These are phyloP conservation scores for Fusarium dimerum DNA, from an alignment of 2,329 filamentous ascomycete species.

Conservation along the genomic window DNA sequence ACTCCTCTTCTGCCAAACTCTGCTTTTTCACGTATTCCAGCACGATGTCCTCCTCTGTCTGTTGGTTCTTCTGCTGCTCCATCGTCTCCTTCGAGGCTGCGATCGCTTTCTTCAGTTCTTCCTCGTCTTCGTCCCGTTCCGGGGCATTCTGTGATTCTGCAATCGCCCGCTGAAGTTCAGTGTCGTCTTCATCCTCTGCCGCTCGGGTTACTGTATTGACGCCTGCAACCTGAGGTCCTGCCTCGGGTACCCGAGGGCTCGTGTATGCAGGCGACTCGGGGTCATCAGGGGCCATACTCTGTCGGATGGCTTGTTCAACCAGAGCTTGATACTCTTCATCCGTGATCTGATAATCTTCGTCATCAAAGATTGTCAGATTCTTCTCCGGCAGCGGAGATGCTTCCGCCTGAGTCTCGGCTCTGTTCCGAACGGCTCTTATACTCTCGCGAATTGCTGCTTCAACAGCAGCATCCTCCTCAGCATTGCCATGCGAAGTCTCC, in stretches of 20 bases:
- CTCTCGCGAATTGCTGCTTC: constrained; percentile 75
- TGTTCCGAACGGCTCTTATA: constrained; percentile 54
- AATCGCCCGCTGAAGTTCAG: constrained; percentile 41
- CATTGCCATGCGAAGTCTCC: constrained; percentile 69
- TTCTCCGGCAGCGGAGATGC: constrained; percentile 27
- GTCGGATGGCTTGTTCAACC: constrained; percentile 57
- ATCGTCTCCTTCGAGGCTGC: constrained; percentile 41
- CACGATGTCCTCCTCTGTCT: constrained; percentile 69
- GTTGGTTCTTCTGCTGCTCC: constrained; percentile 42
- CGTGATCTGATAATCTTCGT: constrained; percentile 48
- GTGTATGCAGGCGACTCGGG: constrained; percentile 17
- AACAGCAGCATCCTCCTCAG: constrained; percentile 68
- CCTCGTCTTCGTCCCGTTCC: constrained; percentile 31
- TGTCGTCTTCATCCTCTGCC: constrained; percentile 32
- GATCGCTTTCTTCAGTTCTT: constrained; percentile 42
- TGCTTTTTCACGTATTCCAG: constrained; percentile 76
- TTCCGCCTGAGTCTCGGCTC: constrained; percentile 26
- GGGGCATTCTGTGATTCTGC: constrained; percentile 40
- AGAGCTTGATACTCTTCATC: constrained; percentile 60
- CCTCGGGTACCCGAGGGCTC: constrained; percentile 18
- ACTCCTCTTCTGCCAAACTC: constrained; percentile 68
- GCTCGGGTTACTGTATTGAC: not conserved
- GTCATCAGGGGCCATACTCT: constrained; percentile 42
- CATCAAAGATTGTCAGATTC: constrained; percentile 36
- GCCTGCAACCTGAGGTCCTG: constrained; percentile 8